These are phyloP conservation scores for Phytophthora pisi DNA, from an alignment of 352 stramenopile genomes.

Conservation along the genomic window DNA sequence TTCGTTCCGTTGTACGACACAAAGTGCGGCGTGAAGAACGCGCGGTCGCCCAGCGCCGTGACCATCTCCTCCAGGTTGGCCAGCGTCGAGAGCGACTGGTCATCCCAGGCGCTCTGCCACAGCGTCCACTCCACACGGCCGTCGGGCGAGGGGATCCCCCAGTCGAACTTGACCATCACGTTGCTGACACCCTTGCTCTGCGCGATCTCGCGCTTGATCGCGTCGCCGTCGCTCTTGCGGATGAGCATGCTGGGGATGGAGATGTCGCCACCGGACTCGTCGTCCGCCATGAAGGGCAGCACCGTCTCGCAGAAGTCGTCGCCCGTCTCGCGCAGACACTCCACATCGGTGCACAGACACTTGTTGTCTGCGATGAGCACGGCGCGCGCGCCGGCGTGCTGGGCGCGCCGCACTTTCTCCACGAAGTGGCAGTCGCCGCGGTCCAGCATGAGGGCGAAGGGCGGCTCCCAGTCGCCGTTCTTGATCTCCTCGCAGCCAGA, in stretches of 20 bases:
- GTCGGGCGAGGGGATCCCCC: constrained; percentile 93
- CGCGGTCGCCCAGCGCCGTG: constrained; percentile 86
- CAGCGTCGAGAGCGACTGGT: constrained; percentile 79
- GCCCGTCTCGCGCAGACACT: constrained; percentile 71
- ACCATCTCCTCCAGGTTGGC: constrained; percentile 86
- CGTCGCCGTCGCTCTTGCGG: constrained; percentile 94
- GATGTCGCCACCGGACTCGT: constrained; percentile 96
- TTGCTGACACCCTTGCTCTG: constrained; percentile 90
- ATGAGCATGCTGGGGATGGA: constrained; percentile 97
- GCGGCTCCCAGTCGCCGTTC: constrained; percentile 83
- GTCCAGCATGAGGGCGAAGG: constrained; percentile 97
- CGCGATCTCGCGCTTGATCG: constrained; percentile 90
- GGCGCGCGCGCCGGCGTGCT: constrained; percentile 92
- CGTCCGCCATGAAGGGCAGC: constrained; percentile 92
- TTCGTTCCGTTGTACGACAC: constrained; percentile 96
- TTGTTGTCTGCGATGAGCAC: constrained; percentile 97
- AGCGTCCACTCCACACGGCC: constrained; percentile 97
- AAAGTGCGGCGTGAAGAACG: constrained; percentile 96
- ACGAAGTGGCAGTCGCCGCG: constrained; percentile 97
- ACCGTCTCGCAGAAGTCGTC: constrained; percentile 89
- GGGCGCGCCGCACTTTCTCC: constrained; percentile 93
- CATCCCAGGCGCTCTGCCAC: constrained; percentile 95
- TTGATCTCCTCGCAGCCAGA: constrained; percentile 84
- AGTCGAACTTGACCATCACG: constrained; percentile 96
- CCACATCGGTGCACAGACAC: constrained; percentile 92